Base-by-base conservation (phyloP, 306 rosid species). In the Calophaca sinica region DNA sequence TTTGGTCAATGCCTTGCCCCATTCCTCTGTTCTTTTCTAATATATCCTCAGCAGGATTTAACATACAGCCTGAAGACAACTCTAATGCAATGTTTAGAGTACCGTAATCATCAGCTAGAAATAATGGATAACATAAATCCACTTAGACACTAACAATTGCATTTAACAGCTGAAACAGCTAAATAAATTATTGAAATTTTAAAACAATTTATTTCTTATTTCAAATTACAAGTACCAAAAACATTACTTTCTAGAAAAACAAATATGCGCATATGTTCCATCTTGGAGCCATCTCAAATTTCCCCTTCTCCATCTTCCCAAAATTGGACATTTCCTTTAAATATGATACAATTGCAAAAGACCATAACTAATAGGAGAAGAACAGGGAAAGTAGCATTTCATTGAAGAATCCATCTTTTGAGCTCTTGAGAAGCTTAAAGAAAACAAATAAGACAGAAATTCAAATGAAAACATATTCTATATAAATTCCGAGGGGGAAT, bases 401-500 rank as follows among this genome's bases (percentile, higher is more conserved):
- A 46, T 32, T 68, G 45, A 51, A 52, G 32, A 39, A 48, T 15
- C 39, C 61, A 15, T 50, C 74, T 12, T 62, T 73, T 54, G 50
- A 62, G 41, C 50, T 29, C 79, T 48, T 26, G 80, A 65, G 26
- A 69, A 69, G 58, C 71, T 62, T 38, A 61, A 79, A 60, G 66
- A 52, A 6, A 50, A 35, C 57, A 6, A n/a, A 28, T 33, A 69
- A 33, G 14, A 52, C 62, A 52, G 11, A 9, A 7, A 36, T 5
- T 51, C 2, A 44, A 31, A 67, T 55, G 8, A 26, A 31, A 55
- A 39, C 69, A 45, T 69, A 80, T 70, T 74, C 77, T 88, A 93
- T 15, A 91, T 83, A 81, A 89, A 94, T 68, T 91, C 97, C 0
- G 96, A 89, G 45, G 96, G 98, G 0, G 97, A 91, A 91, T 84